Base-by-base conservation (phyloP, 2,329 filamentous ascomycete genomes). In the Helminthosporium solani region DNA sequence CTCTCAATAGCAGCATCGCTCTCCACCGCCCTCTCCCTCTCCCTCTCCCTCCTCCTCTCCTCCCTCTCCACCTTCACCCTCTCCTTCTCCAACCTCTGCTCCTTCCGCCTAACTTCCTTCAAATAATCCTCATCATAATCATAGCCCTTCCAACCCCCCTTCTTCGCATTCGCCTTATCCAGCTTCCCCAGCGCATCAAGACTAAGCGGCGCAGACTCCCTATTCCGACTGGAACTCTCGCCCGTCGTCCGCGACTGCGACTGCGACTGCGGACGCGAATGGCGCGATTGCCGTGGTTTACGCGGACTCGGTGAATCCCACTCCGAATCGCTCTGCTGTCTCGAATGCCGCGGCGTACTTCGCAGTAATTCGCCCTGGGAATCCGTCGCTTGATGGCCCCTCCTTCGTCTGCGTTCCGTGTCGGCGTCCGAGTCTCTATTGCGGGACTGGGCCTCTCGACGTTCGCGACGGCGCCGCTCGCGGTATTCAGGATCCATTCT, bases 101-200 rank as follows among this genome's bases (percentile, higher is more conserved):
- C 67, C 49, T 70, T 69, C 44, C 57, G 50, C 45, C 66, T 51
- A 19, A 73, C 66, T 46, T 71, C 64, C 36, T 57, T 64, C 23
- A 71, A 43, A 44, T 71, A 71, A 21, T 67, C 60, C 21, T 67
- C 66, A 44, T 72, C 70, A 39, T 70, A 71, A 50, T 73, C 70
- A 43, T 72, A 70, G 8, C 67, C 65, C 18, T 63, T 63, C 19
- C 71, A 75, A 2, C 72, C 72, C 1, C 59, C 54, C 47, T 74
- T 75, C 52, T 81, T 78, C 20, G 78, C 75, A 67, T 88, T 85
- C 43, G 80, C 71, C 40, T 81, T 76, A 57, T 89, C 79, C 37
- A 91, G 69, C 60, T 83, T 81, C 11, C 84, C 84, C 39, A 91
- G 70, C 4, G 85, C 83, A 56, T 82, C 80, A 49, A 70, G 74